phyloP scores from a whole-genome alignment of 768 basidiomycete genomes.

The Suillus occidentalis region DNA sequence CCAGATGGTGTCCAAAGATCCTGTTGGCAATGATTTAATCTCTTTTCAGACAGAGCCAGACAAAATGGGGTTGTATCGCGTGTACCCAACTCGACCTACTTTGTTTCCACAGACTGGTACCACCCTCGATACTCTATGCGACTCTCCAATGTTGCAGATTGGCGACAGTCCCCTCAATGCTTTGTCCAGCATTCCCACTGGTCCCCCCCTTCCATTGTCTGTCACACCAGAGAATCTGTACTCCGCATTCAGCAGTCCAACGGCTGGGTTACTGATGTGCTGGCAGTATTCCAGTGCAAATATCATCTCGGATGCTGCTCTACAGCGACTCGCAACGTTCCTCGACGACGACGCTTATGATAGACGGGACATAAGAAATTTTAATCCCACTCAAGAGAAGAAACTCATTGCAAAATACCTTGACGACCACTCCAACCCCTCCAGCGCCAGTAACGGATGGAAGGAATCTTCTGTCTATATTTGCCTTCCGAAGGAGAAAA shows the following conservation, averaged over 20 bases:
- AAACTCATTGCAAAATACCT: conserved; percentile 7
- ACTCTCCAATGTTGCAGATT: neutral
- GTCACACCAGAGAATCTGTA: neutral
- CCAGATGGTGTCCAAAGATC: neutral
- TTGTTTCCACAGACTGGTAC: neutral
- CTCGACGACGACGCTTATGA: conserved; percentile 14
- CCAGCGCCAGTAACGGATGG: conserved; percentile 9
- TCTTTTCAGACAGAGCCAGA: neutral
- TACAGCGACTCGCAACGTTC: conserved; percentile 12
- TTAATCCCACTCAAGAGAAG: conserved; percentile 10
- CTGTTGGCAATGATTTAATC: neutral
- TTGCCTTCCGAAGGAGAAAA: conserved; percentile 7
- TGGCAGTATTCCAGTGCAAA: conserved; percentile 32
- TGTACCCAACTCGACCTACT: conserved; percentile 8
- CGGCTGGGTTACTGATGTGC: conserved; percentile 28
- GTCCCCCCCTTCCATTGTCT: neutral
- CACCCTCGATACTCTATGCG: neutral
- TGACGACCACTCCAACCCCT: neutral
- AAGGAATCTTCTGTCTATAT: conserved; percentile 6
- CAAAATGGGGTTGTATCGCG: conserved; percentile 4
- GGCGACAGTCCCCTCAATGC: neutral
- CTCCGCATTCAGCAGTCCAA: conserved; percentile 21
- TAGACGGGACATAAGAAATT: conserved; percentile 18
- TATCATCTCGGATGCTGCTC: conserved; percentile 28
- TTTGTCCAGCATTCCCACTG: neutral